Evolutionary conservation across 768 basidiomycete genomes (phyloP), one percentile per base, ranked within the genome.

Genomic region (Filobasidium wieringae): DNA sequence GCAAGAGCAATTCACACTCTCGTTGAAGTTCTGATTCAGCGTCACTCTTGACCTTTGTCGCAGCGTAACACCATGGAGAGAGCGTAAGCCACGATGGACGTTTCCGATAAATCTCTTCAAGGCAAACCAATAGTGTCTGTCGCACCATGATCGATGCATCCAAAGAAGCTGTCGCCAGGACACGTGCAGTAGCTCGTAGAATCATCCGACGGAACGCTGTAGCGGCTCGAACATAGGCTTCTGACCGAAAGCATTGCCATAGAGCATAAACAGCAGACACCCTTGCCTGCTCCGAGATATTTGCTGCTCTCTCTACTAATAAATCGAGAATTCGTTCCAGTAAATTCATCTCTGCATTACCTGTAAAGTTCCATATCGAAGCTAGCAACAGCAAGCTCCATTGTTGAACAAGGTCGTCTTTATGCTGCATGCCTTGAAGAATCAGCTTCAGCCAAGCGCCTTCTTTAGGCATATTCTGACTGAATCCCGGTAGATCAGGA

Each of bases 331-430:
- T 8, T 6, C 29, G 33, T 12, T 50, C 27, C 7, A 27, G 14
- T 6, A 26, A 7, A 37, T 60, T 29, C 19, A 36, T 15, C 32
- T 29, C 33, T 14, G 33, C 47, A 30, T 34, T 31, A 6, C 9
- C 29, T 17, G 43, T 40, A 7, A 40, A 14, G 32, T 26, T 39
- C 32, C 50, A 31, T 12, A 51, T 34, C 5, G 57, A 7, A 26
- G 58, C 58, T 15, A 59, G 30, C n/a, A 41, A 33, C 4, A 60
- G 22, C 34, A 55, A 36, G 22, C 24, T 45, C 59, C 59, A 60
- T 19, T 39, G 45, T 15, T 54, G 53, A 7, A 45, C 53, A 1
- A 55, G 27, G 15, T 56, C 53, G 6, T 32, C 47, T 7, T 39
- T 29, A 11, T 26, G 5, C 17, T 33, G 15, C 4, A 39, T 19